Base-by-base conservation (phyloP, 1,284 basidiomycete genomes). In the Hortiboletus rubellus region DNA sequence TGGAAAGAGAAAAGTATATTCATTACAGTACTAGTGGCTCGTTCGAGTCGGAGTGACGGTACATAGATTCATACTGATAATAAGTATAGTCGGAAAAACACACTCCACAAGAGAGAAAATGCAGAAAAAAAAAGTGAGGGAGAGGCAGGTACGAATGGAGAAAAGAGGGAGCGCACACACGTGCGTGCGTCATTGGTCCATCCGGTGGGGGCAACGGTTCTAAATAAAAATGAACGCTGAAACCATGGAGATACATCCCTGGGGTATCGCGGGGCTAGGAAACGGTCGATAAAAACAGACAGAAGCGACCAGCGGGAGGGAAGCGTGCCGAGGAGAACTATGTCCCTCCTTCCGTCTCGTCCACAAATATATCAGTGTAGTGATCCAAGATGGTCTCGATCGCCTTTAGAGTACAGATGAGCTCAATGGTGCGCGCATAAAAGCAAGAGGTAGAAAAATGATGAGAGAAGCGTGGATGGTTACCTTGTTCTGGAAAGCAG, bases 341-440 rank as follows among this genome's bases (percentile, higher is more conserved):
- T 50, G 68, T 22, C 42, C 55, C 65, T 52, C 58, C 74, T 45
- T 80, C 82, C 57, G 69, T 68, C 53, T 90, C 88, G 63, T 91
- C 89, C 52, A 92, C 85, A 70, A 92, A 92, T 64, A 92, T 92
- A 73, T 91, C 90, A 52, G 81, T 81, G 73, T 91, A 92, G 67
- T 91, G 87, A 60, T 86, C 82, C 63, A 92, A 72, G 63, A 92
- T 91, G 6, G 89, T 92, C 71, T 92, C 90, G 58, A 92, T 81
- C 15, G 87, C 89, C 85, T 90, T 71, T 45, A 58, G 14, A 51
- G 43, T 24, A 18, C 48, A 58, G 5, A 55, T 63, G 56, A 74
- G 68, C 45, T 42, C 33, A 7, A 52, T 18, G 10, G 3, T 30
- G 4, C 18, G 18, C 9, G 10, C 22, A 34, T 17, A 38, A n/a